Evolutionary conservation across 345 rosid species (phyloP), one percentile per base, ranked within the genome.

Genomic region (Microthlaspi erraticum): DNA sequence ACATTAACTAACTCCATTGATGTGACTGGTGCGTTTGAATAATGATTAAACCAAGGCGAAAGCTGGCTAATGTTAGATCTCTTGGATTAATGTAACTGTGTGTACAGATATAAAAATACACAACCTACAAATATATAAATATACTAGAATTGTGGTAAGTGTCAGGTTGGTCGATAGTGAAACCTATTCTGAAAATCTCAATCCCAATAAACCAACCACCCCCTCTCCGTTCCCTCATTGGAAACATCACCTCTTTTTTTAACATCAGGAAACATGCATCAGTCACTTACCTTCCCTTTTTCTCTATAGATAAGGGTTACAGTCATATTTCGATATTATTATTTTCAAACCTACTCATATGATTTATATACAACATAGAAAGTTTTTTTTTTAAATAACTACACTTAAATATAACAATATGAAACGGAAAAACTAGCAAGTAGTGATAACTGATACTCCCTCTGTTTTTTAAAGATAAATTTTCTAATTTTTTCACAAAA

Each of bases 191-290:
- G 57, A 59, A 50, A 4, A 59, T 59, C 49, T 66, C 77, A 64
- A 64, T 73, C 77, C 77, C 77, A 56, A 64, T 64, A 73, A 56
- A 13, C 77, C 66, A 56, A 55, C 13, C 10, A n/a, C 13, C 10
- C 29, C 18, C 41, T 55, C 68, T 36, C 61, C 63, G 68, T 60
- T 66, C 55, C 73, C 68, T 67, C 73, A 13, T 66, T 51, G 73
- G 78, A 74, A 74, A 66, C 78, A 60, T 74, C 72, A 66, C 73
- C 53, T 26, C n/a, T 26, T 23, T 23, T 23, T 23, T 23, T 23
- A 23, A 23, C 26, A 23, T 23, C 3, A 23, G 26, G 26, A 20
- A 20, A 20, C 23, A 20, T 20, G n/a, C n/a, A n/a, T n/a, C n/a
- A n/a, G n/a, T 20, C 1, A 20, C 2, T 20, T 20, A 59, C 60